Base-by-base conservation (phyloP, 208 protist genomes). In the Leishmania turanica region DNA sequence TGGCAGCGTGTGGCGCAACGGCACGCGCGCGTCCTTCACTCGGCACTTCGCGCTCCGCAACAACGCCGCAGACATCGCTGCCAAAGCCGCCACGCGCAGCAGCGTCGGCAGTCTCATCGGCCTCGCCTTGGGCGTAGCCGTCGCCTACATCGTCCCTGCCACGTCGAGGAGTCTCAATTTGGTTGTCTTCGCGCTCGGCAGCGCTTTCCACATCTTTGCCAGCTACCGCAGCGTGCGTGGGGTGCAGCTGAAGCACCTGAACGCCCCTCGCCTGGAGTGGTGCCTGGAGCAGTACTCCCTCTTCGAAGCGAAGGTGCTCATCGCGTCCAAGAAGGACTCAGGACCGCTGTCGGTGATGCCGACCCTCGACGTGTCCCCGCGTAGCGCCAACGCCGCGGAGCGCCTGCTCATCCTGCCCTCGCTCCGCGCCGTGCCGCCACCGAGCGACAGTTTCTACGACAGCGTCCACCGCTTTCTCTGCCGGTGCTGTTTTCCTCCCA, bases 21-120 rank as follows among this genome's bases (percentile, higher is more conserved):
- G 83, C 56, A 89, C 91, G 19, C 81, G 85, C 3, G 84, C 86
- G 9, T 80, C 89, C 24, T 80, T 94, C 31, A 86, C 86, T 31
- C 86, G 92, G 80, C 89, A 93, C 85, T 96, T 94, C 62, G 89
- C 89, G 15, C 58, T 83, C n/a, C 68, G 74, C 47, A 75, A 89
- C 58, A 95, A 96, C 84, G 86, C 78, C 31, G 89, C 90, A 7
- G 90, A 93, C 68, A 83, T 95, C 31, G 53, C 83, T 19, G 88
- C 91, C 8, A 93, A 92, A 62, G 83, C 90, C 34, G 75, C 81
- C 13, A 95, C 84, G 47, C 87, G 90, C n/a, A 83, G 89, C 54
- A 92, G 89, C 71, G 78, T 85, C 11, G 88, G 79, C 17, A 73
- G 78, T 62, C 56, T 95, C 21, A 27, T 92, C 27, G 91, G 91